phyloP scores from a whole-genome alignment of 306 rosid species.

The Bauhinia variegata region DNA sequence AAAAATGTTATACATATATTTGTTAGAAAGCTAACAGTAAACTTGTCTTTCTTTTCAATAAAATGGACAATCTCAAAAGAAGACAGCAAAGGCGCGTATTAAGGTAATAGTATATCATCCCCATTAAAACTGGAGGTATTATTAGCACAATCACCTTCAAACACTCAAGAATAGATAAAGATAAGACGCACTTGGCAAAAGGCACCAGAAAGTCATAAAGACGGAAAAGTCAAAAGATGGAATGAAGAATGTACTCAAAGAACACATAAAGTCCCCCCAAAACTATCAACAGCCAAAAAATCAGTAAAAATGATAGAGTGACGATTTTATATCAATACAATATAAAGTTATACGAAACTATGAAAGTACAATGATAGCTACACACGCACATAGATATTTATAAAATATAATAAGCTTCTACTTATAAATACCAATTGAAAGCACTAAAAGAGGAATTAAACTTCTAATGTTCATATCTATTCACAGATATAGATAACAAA shows the following conservation, averaged over 20 bases:
- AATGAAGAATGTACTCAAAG: no score
- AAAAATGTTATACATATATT: conserved; percentile 6
- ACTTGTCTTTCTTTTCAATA: neutral
- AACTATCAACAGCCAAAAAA: no score
- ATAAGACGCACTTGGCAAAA: conserved; percentile 27
- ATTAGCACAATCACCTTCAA: conserved; percentile 13
- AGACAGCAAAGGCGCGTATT: conserved; percentile 5
- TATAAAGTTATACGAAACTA: no score
- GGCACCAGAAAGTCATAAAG: conserved; percentile 16
- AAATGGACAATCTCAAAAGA: conserved; percentile 13
- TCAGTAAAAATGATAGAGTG: neutral
- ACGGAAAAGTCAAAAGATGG: neutral
- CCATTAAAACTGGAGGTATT: conserved; percentile 16
- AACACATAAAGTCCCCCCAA: no score
- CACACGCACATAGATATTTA: no score
- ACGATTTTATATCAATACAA: neutral
- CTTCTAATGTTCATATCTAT: neutral
- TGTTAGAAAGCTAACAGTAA: conserved; percentile 24
- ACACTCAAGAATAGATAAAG: conserved; percentile 6
- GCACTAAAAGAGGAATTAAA: conserved; percentile 11
- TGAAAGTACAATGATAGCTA: no score
- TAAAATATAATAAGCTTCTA: no score
- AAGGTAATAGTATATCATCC: conserved; percentile 26
- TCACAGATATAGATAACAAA: neutral
- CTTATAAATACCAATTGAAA: no score